Evolutionary conservation across 768 basidiomycete genomes (phyloP), one percentile per base, ranked within the genome.

Genomic region (Phanerodontia chrysosporium): DNA sequence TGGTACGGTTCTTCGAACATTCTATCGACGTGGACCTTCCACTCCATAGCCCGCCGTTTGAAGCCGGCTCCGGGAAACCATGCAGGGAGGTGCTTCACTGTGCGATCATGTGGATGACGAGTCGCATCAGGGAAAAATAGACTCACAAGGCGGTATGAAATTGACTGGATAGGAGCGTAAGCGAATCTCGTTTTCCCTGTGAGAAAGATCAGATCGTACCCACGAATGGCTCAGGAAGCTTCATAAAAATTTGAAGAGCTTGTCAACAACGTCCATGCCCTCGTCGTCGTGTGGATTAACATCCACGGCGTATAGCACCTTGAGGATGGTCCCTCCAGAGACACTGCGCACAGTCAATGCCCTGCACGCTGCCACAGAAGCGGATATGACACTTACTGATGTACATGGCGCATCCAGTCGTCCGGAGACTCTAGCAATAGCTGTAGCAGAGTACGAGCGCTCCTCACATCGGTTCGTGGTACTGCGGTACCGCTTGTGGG

Each of bases 1-100:
- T 30, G 3, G 39, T 52, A 65, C 4, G 65, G 66, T 18, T 18
- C 42, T 21, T 58, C 39, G n/a, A 32, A 45, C 62, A 63, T 58
- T 25, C 49, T 30, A 13, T 28, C 36, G 14, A 63, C 51, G 0
- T 24, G 27, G 27, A 49, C 5, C 28, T 55, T 52, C 59, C 59
- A 63, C 6, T 44, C 25, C 8, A 27, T 35, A 3, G 66, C 66
- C 22, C 51, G 36, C 14, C 48, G 49, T 35, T 61, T 55, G 52
- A 66, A 67, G 13, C 30, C 51, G 21, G 63, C 65, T 1, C 66
- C 66, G 39, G 66, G 66, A 27, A 48, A 72, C 85, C 86, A 90
- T 48, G 68, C 66, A 0, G 90, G 90, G 25, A 90, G 65, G 63
- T 81, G 67, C 65, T 78, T 80, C 62, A 90, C 76, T 70, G 42